A percentile compares a stretch with the other conserved stretches of the same genome.
These are phyloP conservation scores for Amylocystis lapponica DNA, from an alignment of 768 basidiomycete species.

Conservation along the genomic window DNA sequence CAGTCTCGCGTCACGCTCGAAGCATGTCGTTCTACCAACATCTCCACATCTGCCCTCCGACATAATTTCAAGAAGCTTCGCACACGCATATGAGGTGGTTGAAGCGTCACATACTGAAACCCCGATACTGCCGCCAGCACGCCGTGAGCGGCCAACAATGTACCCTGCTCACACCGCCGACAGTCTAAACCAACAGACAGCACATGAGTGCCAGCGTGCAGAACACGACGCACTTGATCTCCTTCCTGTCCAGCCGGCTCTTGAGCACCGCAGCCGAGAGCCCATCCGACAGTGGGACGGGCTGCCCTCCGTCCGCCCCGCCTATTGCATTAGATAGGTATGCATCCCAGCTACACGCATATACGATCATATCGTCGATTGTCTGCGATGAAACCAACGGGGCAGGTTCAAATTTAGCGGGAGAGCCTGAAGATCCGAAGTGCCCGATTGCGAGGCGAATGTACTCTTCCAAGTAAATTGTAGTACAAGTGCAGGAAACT, in stretches of 20 bases:
- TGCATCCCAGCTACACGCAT: no score
- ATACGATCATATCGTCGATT: no score
- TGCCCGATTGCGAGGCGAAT: no score
- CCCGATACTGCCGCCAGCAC: constrained; percentile 77
- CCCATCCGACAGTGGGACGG: constrained; percentile 51
- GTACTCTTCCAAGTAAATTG: no score
- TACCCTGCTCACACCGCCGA: constrained; percentile 37
- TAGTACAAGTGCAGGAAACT: no score
- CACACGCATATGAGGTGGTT: constrained; percentile 1
- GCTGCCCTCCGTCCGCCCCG: constrained; percentile 3
- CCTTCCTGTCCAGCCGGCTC: constrained; percentile 58
- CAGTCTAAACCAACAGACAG: no score
- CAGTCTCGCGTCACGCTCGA: no score
- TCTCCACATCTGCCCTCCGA: background rate
- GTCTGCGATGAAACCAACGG: no score
- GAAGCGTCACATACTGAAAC: constrained; percentile 48
- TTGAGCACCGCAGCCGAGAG: constrained; percentile 52
- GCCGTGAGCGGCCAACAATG: constrained; percentile 68
- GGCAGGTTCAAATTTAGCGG: no score
- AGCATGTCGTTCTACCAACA: no score
- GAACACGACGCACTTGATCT: constrained; percentile 62
- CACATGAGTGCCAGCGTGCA: background rate
- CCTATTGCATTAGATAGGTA: no score
- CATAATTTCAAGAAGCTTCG: background rate
- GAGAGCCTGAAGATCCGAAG: no score